phyloP scores from a whole-genome alignment of 768 basidiomycete genomes.

The Leccinum truebloodii region DNA sequence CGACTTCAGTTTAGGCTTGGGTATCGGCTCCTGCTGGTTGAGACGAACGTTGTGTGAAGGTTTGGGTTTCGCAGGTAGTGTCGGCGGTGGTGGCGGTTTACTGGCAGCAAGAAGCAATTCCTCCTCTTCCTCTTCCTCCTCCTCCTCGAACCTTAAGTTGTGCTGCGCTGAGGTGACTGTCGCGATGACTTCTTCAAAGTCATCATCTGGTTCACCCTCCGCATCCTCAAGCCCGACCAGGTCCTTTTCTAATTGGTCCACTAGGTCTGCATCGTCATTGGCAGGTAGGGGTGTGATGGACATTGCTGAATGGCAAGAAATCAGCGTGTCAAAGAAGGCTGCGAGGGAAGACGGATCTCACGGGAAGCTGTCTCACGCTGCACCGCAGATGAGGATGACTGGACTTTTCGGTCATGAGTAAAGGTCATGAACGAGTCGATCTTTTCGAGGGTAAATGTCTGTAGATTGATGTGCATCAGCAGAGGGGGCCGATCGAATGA shows the following conservation, averaged over 20 bases:
- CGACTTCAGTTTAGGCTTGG: conserved; percentile 30
- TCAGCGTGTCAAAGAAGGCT: conserved; percentile 3
- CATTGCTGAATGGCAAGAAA: conserved; percentile 16
- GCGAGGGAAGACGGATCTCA: conserved; percentile 15
- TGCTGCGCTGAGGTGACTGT: conserved; percentile 25
- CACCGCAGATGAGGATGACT: conserved; percentile 25
- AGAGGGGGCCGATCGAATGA: neutral
- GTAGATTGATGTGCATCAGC: conserved; percentile 15
- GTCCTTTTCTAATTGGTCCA: conserved; percentile 31
- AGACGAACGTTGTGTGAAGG: conserved; percentile 23
- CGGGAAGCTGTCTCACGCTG: conserved; percentile 20
- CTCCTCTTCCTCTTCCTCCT: conserved; percentile 34
- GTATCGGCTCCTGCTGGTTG: conserved; percentile 23
- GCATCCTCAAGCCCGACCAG: conserved; percentile 35
- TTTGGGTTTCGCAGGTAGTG: conserved; percentile 37
- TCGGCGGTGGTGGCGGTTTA: conserved; percentile 17
- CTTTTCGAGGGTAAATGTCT: conserved; percentile 77
- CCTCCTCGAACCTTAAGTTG: conserved; percentile 34
- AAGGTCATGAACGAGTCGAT: conserved; percentile 65
- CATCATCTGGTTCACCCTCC: conserved; percentile 45
- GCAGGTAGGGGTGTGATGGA: conserved; percentile 25
- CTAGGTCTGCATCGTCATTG: conserved; percentile 29
- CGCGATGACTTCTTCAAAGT: conserved; percentile 44
- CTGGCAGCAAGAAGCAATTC: conserved; percentile 30
- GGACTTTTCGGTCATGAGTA: conserved; percentile 48